A percentile compares a stretch with the other conserved stretches of the same genome.
phyloP scores from a whole-genome alignment of 2,329 filamentous ascomycete genomes.

The Lasiodiplodia theobromae region DNA sequence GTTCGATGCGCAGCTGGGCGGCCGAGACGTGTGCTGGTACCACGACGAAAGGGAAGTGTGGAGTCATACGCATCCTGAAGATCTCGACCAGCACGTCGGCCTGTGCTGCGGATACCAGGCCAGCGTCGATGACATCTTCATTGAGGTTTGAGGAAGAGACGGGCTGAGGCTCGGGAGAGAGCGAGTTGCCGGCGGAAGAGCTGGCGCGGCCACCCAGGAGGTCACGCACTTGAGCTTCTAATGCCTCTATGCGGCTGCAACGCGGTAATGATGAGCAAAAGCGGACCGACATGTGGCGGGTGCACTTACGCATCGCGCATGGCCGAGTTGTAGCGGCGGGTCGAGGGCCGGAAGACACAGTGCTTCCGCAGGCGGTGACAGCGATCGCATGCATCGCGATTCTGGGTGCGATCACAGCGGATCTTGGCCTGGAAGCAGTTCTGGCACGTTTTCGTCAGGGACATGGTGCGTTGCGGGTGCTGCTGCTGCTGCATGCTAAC shows the following conservation, averaged over 20 bases:
- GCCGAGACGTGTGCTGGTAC: slow-evolving; percentile 31
- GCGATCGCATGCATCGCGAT: slow-evolving; percentile 40
- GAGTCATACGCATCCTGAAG: slow-evolving; percentile 2
- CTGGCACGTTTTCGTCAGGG: slow-evolving; percentile 43
- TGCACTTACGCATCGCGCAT: slow-evolving; percentile 45
- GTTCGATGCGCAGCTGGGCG: slow-evolving; percentile 34
- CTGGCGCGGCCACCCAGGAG: background rate
- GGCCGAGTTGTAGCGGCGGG: slow-evolving; percentile 45
- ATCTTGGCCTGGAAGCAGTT: slow-evolving; percentile 44
- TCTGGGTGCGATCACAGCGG: slow-evolving; percentile 40
- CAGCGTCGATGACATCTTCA: background rate
- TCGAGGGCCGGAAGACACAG: slow-evolving; percentile 46
- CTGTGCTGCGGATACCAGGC: background rate
- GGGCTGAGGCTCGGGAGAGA: background rate
- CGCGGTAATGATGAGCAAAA: background rate
- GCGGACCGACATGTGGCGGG: background rate
- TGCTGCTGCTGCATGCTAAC: background rate
- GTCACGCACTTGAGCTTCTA: background rate
- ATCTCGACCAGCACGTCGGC: background rate
- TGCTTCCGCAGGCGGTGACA: slow-evolving; percentile 47
- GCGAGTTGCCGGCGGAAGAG: background rate
- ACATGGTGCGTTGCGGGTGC: slow-evolving; percentile 22
- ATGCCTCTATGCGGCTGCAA: background rate
- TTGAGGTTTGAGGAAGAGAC: background rate
- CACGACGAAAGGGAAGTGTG: slow-evolving; percentile 38